These are phyloP conservation scores for Hygrophoropsis aurantiaca DNA, from an alignment of 768 basidiomycete genomes.

Conservation along the genomic window DNA sequence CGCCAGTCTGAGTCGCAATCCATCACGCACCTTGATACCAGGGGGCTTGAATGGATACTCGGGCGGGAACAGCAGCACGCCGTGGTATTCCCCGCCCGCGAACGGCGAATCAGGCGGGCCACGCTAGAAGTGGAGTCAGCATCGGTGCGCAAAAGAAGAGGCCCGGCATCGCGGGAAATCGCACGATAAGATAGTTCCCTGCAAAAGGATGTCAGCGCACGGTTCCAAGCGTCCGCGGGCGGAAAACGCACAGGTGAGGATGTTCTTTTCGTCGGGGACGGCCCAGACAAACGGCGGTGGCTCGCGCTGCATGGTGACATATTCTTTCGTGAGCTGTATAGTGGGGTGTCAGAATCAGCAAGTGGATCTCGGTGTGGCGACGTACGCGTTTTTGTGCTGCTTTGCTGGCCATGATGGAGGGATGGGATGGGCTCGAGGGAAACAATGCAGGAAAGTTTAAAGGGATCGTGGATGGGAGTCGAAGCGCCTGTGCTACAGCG, in stretches of 20 bases:
- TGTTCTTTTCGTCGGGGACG: conserved; percentile 95
- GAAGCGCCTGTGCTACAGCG: conserved; percentile 22
- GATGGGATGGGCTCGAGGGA: neutral
- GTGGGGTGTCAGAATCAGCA: conserved; percentile 5
- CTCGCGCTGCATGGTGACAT: conserved; percentile 85
- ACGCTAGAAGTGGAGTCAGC: conserved; percentile 48
- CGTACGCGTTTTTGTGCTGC: conserved; percentile 82
- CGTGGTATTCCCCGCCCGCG: conserved; percentile 91
- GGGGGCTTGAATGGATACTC: conserved; percentile 98
- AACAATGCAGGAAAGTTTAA: neutral
- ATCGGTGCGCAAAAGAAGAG: neutral
- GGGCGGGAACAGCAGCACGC: conserved; percentile 85
- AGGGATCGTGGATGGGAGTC: conserved; percentile 13
- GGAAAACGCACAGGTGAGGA: conserved; percentile 76
- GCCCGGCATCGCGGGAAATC: conserved; percentile 19
- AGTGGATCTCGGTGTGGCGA: conserved; percentile 12
- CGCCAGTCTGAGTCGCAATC: too few relatives aligned
- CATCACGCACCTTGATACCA: conserved; percentile 85
- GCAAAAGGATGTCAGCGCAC: conserved; percentile 6
- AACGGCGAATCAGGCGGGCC: conserved; percentile 95
- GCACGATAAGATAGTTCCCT: conserved; percentile 96
- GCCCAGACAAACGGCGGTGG: conserved; percentile 98
- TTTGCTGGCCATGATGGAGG: conserved; percentile 70
- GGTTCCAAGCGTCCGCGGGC: conserved; percentile 1
- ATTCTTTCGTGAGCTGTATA: conserved; percentile 79